phyloP scores from a whole-genome alignment of 2,329 filamentous ascomycete species.

The Ophiostoma sp. region DNA sequence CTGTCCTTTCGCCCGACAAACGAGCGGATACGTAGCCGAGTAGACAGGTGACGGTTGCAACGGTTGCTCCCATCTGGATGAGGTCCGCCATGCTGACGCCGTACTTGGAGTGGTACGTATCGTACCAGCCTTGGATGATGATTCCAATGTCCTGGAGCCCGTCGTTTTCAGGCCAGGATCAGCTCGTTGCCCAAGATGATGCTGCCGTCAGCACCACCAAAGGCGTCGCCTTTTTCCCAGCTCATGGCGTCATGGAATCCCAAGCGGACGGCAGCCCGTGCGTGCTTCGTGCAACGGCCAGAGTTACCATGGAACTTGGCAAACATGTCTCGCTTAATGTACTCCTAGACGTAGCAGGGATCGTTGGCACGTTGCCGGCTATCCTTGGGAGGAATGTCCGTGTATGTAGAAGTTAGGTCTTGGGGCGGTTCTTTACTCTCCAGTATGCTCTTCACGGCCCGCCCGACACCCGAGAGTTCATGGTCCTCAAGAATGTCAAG shows the following conservation, averaged over 20 bases:
- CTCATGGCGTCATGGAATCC: not conserved
- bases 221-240: not conserved
- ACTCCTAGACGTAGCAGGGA: not conserved
- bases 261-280: not conserved
- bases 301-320: not conserved
- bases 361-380: not conserved
- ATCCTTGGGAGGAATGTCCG: not conserved
- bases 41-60: not conserved
- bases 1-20: not conserved
- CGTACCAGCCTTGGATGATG: not conserved
- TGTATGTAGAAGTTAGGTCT: not conserved
- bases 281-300: not conserved
- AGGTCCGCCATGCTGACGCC: not conserved
- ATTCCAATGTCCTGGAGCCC: not conserved
- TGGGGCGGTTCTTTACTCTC: not conserved
- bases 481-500: not conserved
- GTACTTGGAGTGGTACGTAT: not conserved
- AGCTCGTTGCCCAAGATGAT: not conserved
- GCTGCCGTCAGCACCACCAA: not conserved
- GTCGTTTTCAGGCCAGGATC: not conserved
- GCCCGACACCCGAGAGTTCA: not conserved
- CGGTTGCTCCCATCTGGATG: not conserved
- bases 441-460: not conserved
- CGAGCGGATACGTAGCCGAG: not conserved
- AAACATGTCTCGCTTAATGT: not conserved